Percentiles rank a stretch among this genome's conserved stretches.
These are phyloP conservation scores for Termitomyces sp. DNA, from an alignment of 768 basidiomycete species.

Conservation along the genomic window DNA sequence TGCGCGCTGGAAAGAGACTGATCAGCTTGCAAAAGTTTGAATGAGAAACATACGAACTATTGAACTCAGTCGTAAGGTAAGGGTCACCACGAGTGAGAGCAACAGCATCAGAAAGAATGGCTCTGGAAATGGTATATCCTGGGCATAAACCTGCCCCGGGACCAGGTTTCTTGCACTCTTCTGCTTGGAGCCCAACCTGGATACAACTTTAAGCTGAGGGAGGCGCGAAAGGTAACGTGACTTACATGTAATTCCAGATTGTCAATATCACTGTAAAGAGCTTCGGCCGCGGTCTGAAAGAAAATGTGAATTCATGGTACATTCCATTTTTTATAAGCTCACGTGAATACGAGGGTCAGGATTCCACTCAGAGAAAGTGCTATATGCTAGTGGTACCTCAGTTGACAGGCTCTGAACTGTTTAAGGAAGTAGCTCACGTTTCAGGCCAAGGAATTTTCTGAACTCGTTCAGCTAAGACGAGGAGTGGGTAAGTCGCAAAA, in stretches of 20 bases:
- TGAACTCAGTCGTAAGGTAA: constrained; percentile 73
- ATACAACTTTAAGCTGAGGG: neutral
- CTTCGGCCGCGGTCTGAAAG: constrained; percentile 51
- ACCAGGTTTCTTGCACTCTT: constrained; percentile 58
- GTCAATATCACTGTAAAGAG: constrained; percentile 67
- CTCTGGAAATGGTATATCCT: constrained; percentile 78
- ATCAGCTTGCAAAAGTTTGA: neutral
- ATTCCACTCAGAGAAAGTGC: constrained; percentile 70
- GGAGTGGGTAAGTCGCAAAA: neutral
- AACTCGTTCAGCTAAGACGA: constrained; percentile 58
- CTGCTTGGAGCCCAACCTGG: constrained; percentile 65
- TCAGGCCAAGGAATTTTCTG: constrained; percentile 64
- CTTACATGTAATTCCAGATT: constrained; percentile 75
- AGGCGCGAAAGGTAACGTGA: neutral
- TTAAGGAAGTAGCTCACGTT: constrained; percentile 35
- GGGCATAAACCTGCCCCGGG: constrained; percentile 77
- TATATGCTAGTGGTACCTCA: constrained; percentile 39
- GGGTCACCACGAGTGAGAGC: constrained; percentile 74
- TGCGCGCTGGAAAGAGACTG: constrained; percentile 41
- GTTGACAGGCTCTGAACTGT: constrained; percentile 4
- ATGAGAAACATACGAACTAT: constrained; percentile 42
- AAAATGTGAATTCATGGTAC: neutral
- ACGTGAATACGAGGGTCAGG: constrained; percentile 51
- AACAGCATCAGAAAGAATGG: constrained; percentile 80
- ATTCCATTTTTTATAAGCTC: constrained; percentile 10